phyloP scores from a whole-genome alignment of 768 basidiomycete species.

The Psilocybe subaeruginosa region DNA sequence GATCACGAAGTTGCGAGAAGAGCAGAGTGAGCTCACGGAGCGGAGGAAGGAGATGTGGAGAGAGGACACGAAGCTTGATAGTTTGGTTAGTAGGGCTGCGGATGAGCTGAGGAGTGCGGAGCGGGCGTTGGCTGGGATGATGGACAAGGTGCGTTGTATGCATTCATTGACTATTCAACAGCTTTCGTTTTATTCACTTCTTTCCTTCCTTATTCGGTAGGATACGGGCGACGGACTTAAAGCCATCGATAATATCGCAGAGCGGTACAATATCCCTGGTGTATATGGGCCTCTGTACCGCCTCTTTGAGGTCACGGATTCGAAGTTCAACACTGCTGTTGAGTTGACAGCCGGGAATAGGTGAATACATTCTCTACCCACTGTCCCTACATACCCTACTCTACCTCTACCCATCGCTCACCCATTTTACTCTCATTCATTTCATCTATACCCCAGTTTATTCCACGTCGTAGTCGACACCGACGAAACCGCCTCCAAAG shows the following conservation, averaged over 20 bases:
- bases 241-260: slow-evolving; percentile 84
- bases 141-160: slow-evolving; percentile 79
- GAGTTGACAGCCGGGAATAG: slow-evolving; percentile 97
- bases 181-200: too few relatives aligned
- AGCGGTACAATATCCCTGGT: slow-evolving; percentile 72
- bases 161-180: too few relatives aligned
- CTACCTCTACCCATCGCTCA: too few relatives aligned
- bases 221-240: slow-evolving; percentile 90
- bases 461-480: slow-evolving; percentile 98
- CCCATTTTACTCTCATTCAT: not conserved
- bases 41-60: slow-evolving; percentile 93
- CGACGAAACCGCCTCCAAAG: slow-evolving; percentile 89
- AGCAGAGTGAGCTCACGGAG: slow-evolving; percentile 72
- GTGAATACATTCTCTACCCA: slow-evolving; percentile 38
- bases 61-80: slow-evolving; percentile 88
- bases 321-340: slow-evolving; percentile 88
- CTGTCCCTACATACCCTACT: not conserved
- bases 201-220: slow-evolving; percentile 37
- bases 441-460: slow-evolving; percentile 51
- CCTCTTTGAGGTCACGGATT: slow-evolving; percentile 87
- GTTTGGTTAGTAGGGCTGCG: slow-evolving; percentile 71
- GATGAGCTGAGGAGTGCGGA: slow-evolving; percentile 86
- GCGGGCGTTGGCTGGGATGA: slow-evolving; percentile 81
- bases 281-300: slow-evolving; percentile 95
- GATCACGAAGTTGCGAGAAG: slow-evolving; percentile 60